These are phyloP conservation scores for Toxicodendron radicans DNA, from an alignment of 345 rosid genomes.

Conservation along the genomic window DNA sequence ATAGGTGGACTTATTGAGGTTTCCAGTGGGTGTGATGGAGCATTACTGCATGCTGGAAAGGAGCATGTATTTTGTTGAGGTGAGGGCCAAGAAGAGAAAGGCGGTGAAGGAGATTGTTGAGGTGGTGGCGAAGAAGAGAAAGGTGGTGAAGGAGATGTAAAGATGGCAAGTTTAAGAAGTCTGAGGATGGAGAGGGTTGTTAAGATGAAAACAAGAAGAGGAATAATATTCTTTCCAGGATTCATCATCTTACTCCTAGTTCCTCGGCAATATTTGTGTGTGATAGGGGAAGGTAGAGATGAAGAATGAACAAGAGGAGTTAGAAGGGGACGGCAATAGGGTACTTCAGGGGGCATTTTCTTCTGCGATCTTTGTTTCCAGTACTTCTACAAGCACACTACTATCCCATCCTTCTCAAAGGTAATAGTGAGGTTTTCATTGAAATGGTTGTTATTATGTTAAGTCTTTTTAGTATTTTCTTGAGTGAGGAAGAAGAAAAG, in stretches of 20 bases:
- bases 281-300: slow-evolving; percentile 45
- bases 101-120: slow-evolving; percentile 34
- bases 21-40: slow-evolving; percentile 19
- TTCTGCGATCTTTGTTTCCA: slow-evolving; percentile 21
- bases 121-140: slow-evolving; percentile 30
- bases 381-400: slow-evolving; percentile 12
- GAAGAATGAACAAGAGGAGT: slow-evolving; percentile 46
- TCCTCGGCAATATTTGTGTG: slow-evolving; percentile 33
- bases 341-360: slow-evolving; percentile 72
- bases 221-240: slow-evolving; percentile 61
- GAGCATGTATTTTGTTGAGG: slow-evolving; percentile 33
- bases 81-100: slow-evolving; percentile 36
- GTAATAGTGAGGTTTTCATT: slow-evolving; percentile 21
- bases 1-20: slow-evolving; percentile 11
- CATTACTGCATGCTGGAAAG: slow-evolving; percentile 27
- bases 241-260: slow-evolving; percentile 43
- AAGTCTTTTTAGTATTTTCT: slow-evolving; percentile 15
- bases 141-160: slow-evolving; percentile 41
- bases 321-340: slow-evolving; percentile 37
- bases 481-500: slow-evolving; percentile 57
- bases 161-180: slow-evolving; percentile 50
- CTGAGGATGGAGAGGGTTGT: slow-evolving; percentile 62
- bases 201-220: slow-evolving; percentile 57
- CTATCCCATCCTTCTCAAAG: slow-evolving; percentile 33
- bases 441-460: slow-evolving; percentile 7